A percentile compares a stretch with the other conserved stretches of the same genome.
These are phyloP conservation scores for Penicillium sp. DNA, from an alignment of 2,329 filamentous ascomycete genomes.

Conservation along the genomic window DNA sequence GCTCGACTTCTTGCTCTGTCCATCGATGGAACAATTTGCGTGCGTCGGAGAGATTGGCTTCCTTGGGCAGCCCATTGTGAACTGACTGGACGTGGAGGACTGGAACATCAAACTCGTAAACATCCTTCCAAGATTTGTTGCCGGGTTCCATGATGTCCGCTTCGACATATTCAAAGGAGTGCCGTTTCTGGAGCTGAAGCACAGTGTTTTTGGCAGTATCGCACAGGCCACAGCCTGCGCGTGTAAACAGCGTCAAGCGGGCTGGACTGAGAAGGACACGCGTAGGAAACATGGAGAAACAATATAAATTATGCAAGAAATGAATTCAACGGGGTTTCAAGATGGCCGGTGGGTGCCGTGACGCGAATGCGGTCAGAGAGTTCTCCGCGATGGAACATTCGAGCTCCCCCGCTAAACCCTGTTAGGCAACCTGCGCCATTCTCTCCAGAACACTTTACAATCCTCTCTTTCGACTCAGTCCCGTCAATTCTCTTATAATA, in stretches of 20 bases:
- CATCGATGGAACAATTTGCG: slow-evolving; percentile 65
- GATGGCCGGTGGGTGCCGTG: not conserved
- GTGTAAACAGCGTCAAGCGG: slow-evolving; percentile 61
- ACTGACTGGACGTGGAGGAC: slow-evolving; percentile 60
- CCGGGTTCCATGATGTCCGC: slow-evolving; percentile 58
- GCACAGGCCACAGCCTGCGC: slow-evolving; percentile 60
- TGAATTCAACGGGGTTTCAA: not conserved
- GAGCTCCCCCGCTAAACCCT: slow-evolving; percentile 40
- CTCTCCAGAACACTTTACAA: slow-evolving; percentile 3
- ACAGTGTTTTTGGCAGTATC: slow-evolving; percentile 60
- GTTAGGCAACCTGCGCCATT: slow-evolving; percentile 26
- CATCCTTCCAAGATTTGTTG: slow-evolving; percentile 57
- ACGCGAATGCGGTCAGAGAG: slow-evolving; percentile 14
- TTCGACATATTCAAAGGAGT: slow-evolving; percentile 58
- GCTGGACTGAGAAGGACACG: slow-evolving; percentile 31
- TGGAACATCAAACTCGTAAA: slow-evolving; percentile 65
- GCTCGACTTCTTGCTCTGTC: slow-evolving; percentile 57
- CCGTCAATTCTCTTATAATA: not conserved
- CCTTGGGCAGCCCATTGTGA: slow-evolving; percentile 43
- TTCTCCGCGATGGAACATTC: slow-evolving; percentile 40
- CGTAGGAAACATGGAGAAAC: slow-evolving; percentile 32
- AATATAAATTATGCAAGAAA: not conserved
- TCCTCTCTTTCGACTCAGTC: slow-evolving; percentile 3
- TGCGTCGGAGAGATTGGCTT: slow-evolving; percentile 58
- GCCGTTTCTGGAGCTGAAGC: slow-evolving; percentile 52